phyloP scores from a whole-genome alignment of 108 stramenopile species.

The Pseudonitzschia pungens region DNA sequence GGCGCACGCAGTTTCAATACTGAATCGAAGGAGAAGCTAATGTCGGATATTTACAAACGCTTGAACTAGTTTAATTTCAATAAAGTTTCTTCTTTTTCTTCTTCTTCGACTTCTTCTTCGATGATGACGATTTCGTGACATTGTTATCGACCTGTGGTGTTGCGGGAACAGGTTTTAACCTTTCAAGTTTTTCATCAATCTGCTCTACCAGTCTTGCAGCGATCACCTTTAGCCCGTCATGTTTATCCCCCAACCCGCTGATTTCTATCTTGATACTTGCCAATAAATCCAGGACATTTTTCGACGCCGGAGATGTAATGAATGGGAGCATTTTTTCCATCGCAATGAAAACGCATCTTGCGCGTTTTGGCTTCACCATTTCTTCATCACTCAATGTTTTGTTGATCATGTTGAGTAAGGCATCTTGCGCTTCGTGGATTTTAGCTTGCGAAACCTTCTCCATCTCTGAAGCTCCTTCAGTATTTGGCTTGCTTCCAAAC shows the following conservation, averaged over 20 bases:
- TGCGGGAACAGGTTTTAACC: constrained; percentile 12
- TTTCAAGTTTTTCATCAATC: constrained; percentile 16
- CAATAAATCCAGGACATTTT: neutral
- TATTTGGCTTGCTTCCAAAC: constrained; percentile 22
- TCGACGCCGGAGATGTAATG: constrained; percentile 17
- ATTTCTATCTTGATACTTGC: constrained; percentile 21
- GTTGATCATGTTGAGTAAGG: constrained; percentile 15
- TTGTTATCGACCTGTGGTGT: constrained; percentile 12
- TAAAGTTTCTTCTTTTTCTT: constrained; percentile 48
- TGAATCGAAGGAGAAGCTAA: constrained; percentile 61
- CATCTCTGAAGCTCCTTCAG: constrained; percentile 7
- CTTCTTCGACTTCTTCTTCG: constrained; percentile 47
- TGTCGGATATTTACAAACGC: neutral
- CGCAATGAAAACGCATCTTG: constrained; percentile 46
- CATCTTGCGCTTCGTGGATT: constrained; percentile 11
- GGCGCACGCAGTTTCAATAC: constrained; percentile 67
- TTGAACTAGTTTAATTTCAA: neutral
- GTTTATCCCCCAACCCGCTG: constrained; percentile 18
- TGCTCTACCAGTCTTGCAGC: constrained; percentile 19
- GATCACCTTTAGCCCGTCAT: constrained; percentile 23
- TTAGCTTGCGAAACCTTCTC: constrained; percentile 17
- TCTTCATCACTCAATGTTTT: constrained; percentile 47
- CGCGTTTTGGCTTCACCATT: constrained; percentile 56
- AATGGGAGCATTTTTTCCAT: constrained; percentile 47
- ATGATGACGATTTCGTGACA: neutral